Evolutionary conservation across 768 basidiomycete genomes (phyloP).

Genomic region (Termitomyces sp.): DNA sequence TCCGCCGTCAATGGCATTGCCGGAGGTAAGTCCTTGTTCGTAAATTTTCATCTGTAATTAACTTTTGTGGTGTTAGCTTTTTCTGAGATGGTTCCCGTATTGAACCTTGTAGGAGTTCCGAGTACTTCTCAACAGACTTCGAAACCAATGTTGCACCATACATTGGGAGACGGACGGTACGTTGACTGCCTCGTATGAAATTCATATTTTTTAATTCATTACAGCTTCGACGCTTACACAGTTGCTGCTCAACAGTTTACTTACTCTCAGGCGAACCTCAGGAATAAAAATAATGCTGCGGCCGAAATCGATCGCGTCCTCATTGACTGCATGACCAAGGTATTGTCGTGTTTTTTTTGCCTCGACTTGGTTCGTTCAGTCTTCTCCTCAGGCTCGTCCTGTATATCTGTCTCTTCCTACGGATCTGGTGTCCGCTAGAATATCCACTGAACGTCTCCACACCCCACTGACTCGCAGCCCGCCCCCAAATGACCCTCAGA

Average conservation of each 20-base stretch:
- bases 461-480: slow-evolving; percentile 46
- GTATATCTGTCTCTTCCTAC: slow-evolving; percentile 86
- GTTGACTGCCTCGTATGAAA: background rate
- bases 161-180: slow-evolving; percentile 12
- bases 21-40: slow-evolving; percentile 32
- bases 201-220: too few relatives aligned
- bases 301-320: slow-evolving; percentile 77
- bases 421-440: slow-evolving; percentile 66
- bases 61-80: slow-evolving; percentile 42
- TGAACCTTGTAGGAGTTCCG: slow-evolving; percentile 72
- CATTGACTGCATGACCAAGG: slow-evolving; percentile 56
- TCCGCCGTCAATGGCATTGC: slow-evolving; percentile 84
- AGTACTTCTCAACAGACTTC: slow-evolving; percentile 12
- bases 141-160: slow-evolving; percentile 13
- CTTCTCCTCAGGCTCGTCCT: slow-evolving; percentile 57
- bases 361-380: background rate
- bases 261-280: slow-evolving; percentile 57
- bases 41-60: slow-evolving; percentile 16
- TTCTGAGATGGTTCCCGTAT: slow-evolving; percentile 85
- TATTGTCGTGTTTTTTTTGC: slow-evolving; percentile 16
- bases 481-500: slow-evolving; percentile 48
- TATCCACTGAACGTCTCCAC: slow-evolving; percentile 58
- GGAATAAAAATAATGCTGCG: slow-evolving; percentile 46
- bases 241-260: slow-evolving; percentile 75
- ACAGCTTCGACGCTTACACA: slow-evolving; percentile 74